Base-by-base conservation (phyloP, 2,329 filamentous ascomycete genomes). In the Bipolaris oryzae region DNA sequence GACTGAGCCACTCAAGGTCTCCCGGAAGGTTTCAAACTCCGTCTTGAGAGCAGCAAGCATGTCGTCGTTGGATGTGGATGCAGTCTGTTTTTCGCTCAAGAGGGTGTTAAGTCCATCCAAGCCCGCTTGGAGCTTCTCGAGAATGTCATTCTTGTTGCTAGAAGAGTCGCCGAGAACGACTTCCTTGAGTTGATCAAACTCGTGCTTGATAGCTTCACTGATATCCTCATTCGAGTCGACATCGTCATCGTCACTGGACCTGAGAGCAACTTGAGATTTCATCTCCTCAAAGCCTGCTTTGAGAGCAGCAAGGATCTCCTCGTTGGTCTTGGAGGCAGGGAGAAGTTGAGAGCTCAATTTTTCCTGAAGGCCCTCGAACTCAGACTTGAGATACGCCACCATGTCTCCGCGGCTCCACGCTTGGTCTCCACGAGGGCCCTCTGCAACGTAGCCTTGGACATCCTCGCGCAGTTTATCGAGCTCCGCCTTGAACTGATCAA, bases 131-230 rank as follows among this genome's bases (percentile, higher is more conserved):
- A 88, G 83, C 5, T 82, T 83, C 61, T 88, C 85, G 1, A 88
- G 73, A 34, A 89, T 80, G 60, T 88, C 85, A 50, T 84, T 84
- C 67, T 87, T 87, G 61, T 86, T 81, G 20, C 76, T 77, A 0
- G 80, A 74, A n/a, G 80, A 77, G 45, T 84, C 81, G 46, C 82
- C 77, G 72, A 92, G 90, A 47, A 96, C 85, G 0, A 89, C 85
- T 16, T 92, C 89, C 23, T 91, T 88, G 7, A 96, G 83, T 51
- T 91, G 88, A 61, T 95, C 91, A 47, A 96, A 89, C 69, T 96
- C 91, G 38, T 87, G 86, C 71, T 89, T 90, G 74, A 96, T 87
- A 48, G 91, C 85, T 57, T 91, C 88, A 37, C 88, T 82, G 55
- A 82, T 76, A 38, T 81, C 80, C 15, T 81, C 78, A 46, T 71